These are phyloP conservation scores for Pseudogymnoascus sp. DNA, from an alignment of 2,329 filamentous ascomycete genomes.

Conservation along the genomic window DNA sequence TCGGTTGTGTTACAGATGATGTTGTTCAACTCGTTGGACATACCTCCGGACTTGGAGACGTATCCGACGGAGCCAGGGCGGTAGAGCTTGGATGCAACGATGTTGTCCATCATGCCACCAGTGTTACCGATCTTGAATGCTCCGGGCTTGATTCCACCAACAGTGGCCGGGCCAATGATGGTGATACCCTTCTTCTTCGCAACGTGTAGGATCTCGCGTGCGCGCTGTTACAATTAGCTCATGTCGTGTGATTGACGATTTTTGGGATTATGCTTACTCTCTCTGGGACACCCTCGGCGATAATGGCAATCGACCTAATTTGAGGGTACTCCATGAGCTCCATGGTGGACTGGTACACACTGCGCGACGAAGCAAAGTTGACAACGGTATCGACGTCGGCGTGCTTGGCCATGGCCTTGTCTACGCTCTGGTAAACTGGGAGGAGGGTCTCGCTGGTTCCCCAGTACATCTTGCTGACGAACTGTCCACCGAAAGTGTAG, in stretches of 20 bases:
- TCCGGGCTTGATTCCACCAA: constrained; percentile 98
- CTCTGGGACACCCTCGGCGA: constrained; percentile 98
- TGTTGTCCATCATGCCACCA: constrained; percentile 99
- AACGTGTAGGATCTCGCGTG: constrained; percentile 93
- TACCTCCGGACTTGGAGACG: constrained; percentile 99
- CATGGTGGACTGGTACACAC: constrained; percentile 97
- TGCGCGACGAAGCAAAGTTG: constrained; percentile 98
- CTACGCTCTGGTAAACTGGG: constrained; percentile 91
- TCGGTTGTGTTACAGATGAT: constrained; percentile 94
- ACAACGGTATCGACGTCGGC: constrained; percentile 94
- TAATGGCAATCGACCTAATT: constrained; percentile 98
- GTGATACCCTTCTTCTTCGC: constrained; percentile 98
- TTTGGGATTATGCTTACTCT: constrained; percentile 56
- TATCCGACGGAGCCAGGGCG: constrained; percentile 97
- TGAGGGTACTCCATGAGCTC: constrained; percentile 96
- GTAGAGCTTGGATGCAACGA: constrained; percentile 99
- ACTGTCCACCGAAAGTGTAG: constrained; percentile 99
- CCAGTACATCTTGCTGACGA: constrained; percentile 99
- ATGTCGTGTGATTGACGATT: not conserved
- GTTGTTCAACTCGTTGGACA: constrained; percentile 99
- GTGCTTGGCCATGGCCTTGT: constrained; percentile 94
- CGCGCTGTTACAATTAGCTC: constrained; percentile 52
- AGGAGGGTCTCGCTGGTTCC: constrained; percentile 98
- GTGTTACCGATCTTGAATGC: constrained; percentile 99
- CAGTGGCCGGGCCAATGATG: constrained; percentile 96